Evolutionary conservation across 805 yeast genomes (phyloP), one percentile per base, ranked within the genome.

Genomic region (Candida dajiaensis): DNA sequence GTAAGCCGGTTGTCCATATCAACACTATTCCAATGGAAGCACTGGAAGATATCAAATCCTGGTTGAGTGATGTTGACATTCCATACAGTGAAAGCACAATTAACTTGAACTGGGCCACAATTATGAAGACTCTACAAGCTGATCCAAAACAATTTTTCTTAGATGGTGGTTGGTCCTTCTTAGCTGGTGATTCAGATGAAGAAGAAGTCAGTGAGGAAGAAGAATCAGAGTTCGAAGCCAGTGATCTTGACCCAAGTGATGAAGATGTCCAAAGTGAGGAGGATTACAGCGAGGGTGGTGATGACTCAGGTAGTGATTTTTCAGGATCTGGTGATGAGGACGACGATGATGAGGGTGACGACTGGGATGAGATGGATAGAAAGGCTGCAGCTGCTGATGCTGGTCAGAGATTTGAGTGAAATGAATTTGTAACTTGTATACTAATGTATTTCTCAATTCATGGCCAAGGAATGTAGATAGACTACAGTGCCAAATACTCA

Each of bases 31-130:
- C 98, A 33, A 88, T 89, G 79, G 95, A 86, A 59, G 76, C 85
- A 45, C 70, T 94, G 47, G 99, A 94, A 63, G 92, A 86, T 62
- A 86, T 94, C 51, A 94, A 92, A 66, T 89, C 88, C 43, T 94
- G 99, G 99, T 73, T 94, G 49, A 88, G 96, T n/a, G 96, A 94
- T 64, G 96, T 94, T 61, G 99, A 94, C 65, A 85, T 94, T 52
- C 96, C 99, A 35, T 83, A 77, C 70, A 85, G 90, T 62, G 97
- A 89, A 59, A 97, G 97, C 45, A 90, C 95, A 40, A 85, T 94
- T 69, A 92, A 92, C 70, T 81, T 94, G 78, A 89, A 89, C 70
- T 94, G 99, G 99, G 73, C 81, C 13, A 83, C 89, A 21, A 90
- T 94, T 62, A 92, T 94, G 97, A 92, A 89, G 69, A 89, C 97